Evolutionary conservation across 2,329 filamentous ascomycete genomes (phyloP), one percentile per base, ranked within the genome.

Genomic region (Penicillium oxalicum): DNA sequence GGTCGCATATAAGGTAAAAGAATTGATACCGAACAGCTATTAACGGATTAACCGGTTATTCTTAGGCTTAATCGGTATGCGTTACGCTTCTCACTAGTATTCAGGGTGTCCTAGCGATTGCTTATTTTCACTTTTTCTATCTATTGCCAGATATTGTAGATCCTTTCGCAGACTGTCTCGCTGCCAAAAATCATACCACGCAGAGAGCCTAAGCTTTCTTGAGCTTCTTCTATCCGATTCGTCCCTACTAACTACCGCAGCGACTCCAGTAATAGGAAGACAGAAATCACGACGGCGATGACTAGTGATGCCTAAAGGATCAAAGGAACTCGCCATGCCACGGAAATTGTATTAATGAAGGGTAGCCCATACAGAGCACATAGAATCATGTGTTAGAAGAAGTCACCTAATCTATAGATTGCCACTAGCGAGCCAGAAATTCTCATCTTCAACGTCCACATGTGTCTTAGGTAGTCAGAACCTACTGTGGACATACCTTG

Each of bases 31-130:
- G 13, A 50, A 55, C 48, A 67, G 62, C 44, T 76, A 64, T 66
- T 69, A 59, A 75, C 78, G 61, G 76, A 69, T 49, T 77, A 74
- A 57, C 74, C 74, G 53, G 73, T 65, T 47, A 75, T 72, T 40
- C 70, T 74, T 13, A 78, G 67, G 7, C 70, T 48, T 5, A 72
- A 71, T 29, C 76, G 72, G 61, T 77, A 73, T 42, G 77, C 68
- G 55, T 76, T 69, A 25, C 74, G 68, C 49, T 77, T 67, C 47
- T 74, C 69, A 47, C 68, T 70, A 69, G 75, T 76, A 51, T 72
- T 78, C 65, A 80, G 79, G 29, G 79, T 69, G 46, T 78, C 77
- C 3, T 62, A 56, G 60, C 79, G 78, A 8, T 63, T 68, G 18
- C 71, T 73, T 58, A 73, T 71, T 35, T 64, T 67, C 63, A 53